phyloP scores from a whole-genome alignment of 2,329 filamentous ascomycete genomes.

The Aspergillus persii region DNA sequence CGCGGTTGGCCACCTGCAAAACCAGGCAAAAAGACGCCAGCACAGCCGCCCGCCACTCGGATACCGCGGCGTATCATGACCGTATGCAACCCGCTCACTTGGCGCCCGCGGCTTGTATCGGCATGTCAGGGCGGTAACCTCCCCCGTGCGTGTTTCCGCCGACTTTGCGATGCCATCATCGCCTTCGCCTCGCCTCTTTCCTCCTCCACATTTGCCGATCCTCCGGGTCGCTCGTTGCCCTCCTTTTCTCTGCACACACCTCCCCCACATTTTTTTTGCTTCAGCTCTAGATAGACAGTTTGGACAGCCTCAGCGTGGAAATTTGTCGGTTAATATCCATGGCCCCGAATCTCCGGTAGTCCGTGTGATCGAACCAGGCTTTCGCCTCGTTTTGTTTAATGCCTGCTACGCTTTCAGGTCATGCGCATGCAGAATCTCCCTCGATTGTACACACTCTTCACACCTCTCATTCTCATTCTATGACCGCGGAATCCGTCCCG shows the following conservation, averaged over 20 bases:
- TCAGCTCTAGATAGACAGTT: neutral
- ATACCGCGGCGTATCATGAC: slow-evolving; percentile 19
- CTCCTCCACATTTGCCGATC: slow-evolving; percentile 3
- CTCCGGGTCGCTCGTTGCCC: neutral
- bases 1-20: slow-evolving; percentile 9
- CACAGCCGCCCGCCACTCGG: slow-evolving; percentile 15
- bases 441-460: slow-evolving; percentile 11
- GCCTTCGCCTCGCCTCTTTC: neutral
- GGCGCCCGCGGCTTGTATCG: slow-evolving; percentile 29
- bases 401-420: slow-evolving; percentile 26
- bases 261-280: neutral
- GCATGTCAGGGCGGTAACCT: slow-evolving; percentile 29
- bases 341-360: slow-evolving; percentile 29
- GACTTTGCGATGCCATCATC: slow-evolving; percentile 19
- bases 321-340: slow-evolving; percentile 12
- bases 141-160: slow-evolving; percentile 16
- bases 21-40: no score
- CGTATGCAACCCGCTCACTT: slow-evolving; percentile 9
- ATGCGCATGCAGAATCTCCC: slow-evolving; percentile 27
- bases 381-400: slow-evolving; percentile 17
- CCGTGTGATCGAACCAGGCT: slow-evolving; percentile 21
- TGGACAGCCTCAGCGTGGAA: neutral
- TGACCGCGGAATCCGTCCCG: slow-evolving; percentile 15
- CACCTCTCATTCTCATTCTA: slow-evolving; percentile 2
- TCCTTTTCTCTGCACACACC: neutral